Base-by-base conservation (phyloP, 2,329 filamentous ascomycete species). In the Nothophoma quercina region DNA sequence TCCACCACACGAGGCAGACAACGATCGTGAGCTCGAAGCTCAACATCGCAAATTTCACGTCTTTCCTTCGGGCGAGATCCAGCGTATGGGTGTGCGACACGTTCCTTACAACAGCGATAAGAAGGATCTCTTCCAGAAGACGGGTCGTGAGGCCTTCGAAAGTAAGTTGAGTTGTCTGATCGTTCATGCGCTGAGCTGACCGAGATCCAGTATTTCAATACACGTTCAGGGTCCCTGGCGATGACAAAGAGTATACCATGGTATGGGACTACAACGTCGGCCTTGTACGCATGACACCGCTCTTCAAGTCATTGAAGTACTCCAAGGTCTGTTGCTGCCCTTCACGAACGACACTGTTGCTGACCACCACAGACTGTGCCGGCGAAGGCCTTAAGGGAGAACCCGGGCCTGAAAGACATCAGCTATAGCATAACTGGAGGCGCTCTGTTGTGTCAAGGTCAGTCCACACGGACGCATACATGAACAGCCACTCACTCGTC, bases 211-310 rank as follows among this genome's bases (percentile, higher is more conserved):
- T 91, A 21, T 93, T 93, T 71, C 86, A 92, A 64, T 98, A 97
- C 74, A 86, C 85, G 28, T 97, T 96, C 79, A 84, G 81, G 62
- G 72, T 88, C 3, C 89, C 89, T 0, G 85, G 81, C 9, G 84
- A 72, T 0, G 82, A 87, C 2, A 82, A 81, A 58, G 80, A 84
- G 44, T 93, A 89, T 71, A 85, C 84, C 1, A 87, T 98, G 55
- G 92, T 97, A 85, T 99, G 95, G 95, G 95, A 99, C 74, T 97
- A 97, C 78, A 93, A 96, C 65, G 86, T 93, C 56, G 95, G 95
- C 7, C 86, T 98, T 23, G 93, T 98, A 57, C 88, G 93, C 56
- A 96, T 96, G 75, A 97, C 93, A 2, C 89, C 92, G 22, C 90
- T 98, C 70, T 98, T 98, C 83, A 96, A 96, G 74, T 92, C 90